Evolutionary conservation across 1,139 yeast genomes (phyloP), one percentile per base, ranked within the genome.

Genomic region (Meyerozyma athensensis): DNA sequence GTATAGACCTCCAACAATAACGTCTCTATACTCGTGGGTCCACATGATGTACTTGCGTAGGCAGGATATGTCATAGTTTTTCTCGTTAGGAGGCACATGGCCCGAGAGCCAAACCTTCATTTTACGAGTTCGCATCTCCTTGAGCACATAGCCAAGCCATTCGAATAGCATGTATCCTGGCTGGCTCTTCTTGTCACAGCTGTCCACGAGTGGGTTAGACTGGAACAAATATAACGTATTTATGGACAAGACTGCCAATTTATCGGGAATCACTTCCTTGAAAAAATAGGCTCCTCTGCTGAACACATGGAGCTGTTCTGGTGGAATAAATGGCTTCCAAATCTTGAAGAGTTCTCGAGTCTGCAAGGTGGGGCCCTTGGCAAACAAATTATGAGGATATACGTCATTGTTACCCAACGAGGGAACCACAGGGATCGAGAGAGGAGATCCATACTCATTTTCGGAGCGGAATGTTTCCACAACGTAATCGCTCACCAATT

Each of bases 71-170:
- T 86, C 95, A 47, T 74, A 80, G 56, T 86, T 85, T 58, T 85
- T 85, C 33, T 80, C 79, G 38, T 81, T 78, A 4, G 95, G 95
- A 3, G 96, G 95, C 10, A 86, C 95, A 62, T 86, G 96, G 2
- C 96, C 95, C 34, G 81, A 66, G 21, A 86, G 59, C 95, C 95
- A 86, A 7, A 83, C 94, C 58, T 86, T 86, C 80, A 86, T 80
- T 17, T 76, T 73, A 46, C 94, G 66, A n/a, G 70, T 64, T 50
- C 96, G 70, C 61, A 86, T 62, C 54, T 86, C 95, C 50, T 80
- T 75, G 44, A 86, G 65, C 2, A 81, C 81, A 36, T 75, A 72
- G 3, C 94, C 92, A 10, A 86, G 61, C 96, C 96, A 86, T 43
- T 79, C 71, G 47, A 86, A 75, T 40, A 84, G 65, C 50, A 79